These are phyloP conservation scores for Taphrina populina DNA, from an alignment of 1,139 yeast species.

Conservation along the genomic window DNA sequence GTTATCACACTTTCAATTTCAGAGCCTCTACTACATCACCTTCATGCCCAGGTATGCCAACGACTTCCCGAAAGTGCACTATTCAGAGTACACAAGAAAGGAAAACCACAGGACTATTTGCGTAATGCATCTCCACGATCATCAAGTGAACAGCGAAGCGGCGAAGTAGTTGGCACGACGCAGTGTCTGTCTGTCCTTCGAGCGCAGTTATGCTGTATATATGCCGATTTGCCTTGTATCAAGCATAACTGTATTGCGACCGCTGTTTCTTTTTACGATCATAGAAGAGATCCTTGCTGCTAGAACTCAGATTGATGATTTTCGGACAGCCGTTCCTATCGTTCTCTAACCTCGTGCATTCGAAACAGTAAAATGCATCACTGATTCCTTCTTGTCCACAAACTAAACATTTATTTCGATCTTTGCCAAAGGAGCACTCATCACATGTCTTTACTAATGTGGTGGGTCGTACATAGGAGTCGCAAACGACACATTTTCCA, in stretches of 20 bases:
- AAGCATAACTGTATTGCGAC: conserved; percentile 23
- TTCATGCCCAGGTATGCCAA: too few species aligned
- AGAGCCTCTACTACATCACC: too few species aligned
- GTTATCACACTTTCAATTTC: too few species aligned
- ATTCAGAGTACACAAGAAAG: too few species aligned
- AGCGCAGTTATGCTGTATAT: too few species aligned
- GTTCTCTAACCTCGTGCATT: conserved; percentile 76
- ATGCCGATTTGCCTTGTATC: neutral
- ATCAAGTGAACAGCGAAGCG: too few species aligned
- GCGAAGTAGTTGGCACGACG: too few species aligned
- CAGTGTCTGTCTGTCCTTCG: too few species aligned
- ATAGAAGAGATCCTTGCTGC: conserved; percentile 65
- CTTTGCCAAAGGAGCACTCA: conserved; percentile 76
- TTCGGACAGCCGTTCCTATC: conserved; percentile 94
- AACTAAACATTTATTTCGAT: conserved; percentile 64
- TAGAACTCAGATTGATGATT: conserved; percentile 74
- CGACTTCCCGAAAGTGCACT: too few species aligned
- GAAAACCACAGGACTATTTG: too few species aligned
- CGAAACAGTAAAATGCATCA: conserved; percentile 81
- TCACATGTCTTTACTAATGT: conserved; percentile 75
- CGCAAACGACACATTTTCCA: conserved; percentile 89
- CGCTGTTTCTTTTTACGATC: conserved; percentile 51
- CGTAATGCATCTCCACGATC: too few species aligned
- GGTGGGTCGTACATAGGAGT: conserved; percentile 76
- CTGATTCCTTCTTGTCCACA: conserved; percentile 58